Percentiles rank a stretch among this genome's conserved stretches.
Evolutionary conservation across 805 yeast genomes (phyloP).

Genomic region (Monosporozyma solicola): DNA sequence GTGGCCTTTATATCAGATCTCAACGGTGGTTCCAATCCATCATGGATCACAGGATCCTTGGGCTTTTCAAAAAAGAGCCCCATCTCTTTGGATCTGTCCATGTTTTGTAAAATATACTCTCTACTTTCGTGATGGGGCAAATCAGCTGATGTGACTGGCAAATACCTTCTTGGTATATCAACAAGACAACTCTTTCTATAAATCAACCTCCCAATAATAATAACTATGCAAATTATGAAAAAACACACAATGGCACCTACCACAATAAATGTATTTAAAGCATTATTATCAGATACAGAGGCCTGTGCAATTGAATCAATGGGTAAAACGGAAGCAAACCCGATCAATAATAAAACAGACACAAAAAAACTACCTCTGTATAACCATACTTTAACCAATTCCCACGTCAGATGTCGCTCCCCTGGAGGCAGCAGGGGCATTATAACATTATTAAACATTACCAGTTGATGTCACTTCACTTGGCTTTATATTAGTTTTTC

Average conservation of each 20-base stretch:
- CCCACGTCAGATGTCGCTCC: conserved; percentile 1
- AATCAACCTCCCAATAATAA: conserved; percentile 53
- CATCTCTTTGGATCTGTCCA: conserved; percentile 36
- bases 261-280: conserved; percentile 73
- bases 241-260: conserved; percentile 61
- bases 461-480: neutral
- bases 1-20: conserved; percentile 19
- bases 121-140: conserved; percentile 40
- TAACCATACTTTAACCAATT: conserved; percentile 8
- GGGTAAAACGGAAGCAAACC: conserved; percentile 63
- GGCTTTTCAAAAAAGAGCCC: conserved; percentile 35
- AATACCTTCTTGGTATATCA: conserved; percentile 71
- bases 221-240: conserved; percentile 38
- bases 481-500: neutral
- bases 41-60: conserved; percentile 37
- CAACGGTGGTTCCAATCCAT: conserved; percentile 42
- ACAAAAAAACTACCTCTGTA: conserved; percentile 11
- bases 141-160: conserved; percentile 58
- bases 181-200: conserved; percentile 48
- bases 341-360: conserved; percentile 34
- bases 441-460: neutral
- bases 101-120: conserved; percentile 32
- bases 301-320: conserved; percentile 67
- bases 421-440: neutral
- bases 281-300: conserved; percentile 46